A percentile compares a stretch with the other conserved stretches of the same genome.
Evolutionary conservation across 2,329 filamentous ascomycete species (phyloP).

Genomic region (Didymella keratinophila): DNA sequence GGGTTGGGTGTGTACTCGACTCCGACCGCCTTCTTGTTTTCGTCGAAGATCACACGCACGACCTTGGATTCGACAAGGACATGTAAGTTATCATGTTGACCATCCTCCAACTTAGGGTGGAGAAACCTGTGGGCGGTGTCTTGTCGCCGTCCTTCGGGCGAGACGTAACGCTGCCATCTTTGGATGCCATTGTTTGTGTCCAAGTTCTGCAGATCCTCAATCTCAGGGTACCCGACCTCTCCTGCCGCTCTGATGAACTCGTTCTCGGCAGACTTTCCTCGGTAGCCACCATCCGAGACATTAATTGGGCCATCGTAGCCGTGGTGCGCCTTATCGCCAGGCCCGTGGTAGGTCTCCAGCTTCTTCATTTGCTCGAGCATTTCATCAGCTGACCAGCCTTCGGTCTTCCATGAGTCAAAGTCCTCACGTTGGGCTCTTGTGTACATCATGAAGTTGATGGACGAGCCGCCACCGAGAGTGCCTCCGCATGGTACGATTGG

Average conservation of each 20-base stretch:
- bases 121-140: slow-evolving; percentile 65
- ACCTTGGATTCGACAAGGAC: slow-evolving; percentile 66
- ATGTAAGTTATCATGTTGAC: slow-evolving; percentile 65
- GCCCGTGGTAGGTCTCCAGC: slow-evolving; percentile 65
- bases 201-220: slow-evolving; percentile 63
- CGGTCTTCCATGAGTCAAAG: slow-evolving; percentile 62
- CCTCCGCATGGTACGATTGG: slow-evolving; percentile 55
- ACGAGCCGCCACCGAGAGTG: slow-evolving; percentile 67
- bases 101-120: slow-evolving; percentile 60
- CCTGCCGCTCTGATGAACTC: slow-evolving; percentile 61
- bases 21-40: slow-evolving; percentile 63
- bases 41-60: slow-evolving; percentile 62
- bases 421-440: slow-evolving; percentile 57
- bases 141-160: slow-evolving; percentile 62
- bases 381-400: slow-evolving; percentile 62
- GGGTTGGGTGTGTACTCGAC: slow-evolving; percentile 65
- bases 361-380: slow-evolving; percentile 64
- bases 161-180: slow-evolving; percentile 60
- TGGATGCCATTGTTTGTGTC: slow-evolving; percentile 54
- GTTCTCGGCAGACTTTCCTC: slow-evolving; percentile 52
- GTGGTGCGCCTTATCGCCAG: slow-evolving; percentile 57
- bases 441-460: slow-evolving; percentile 55
- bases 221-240: slow-evolving; percentile 60
- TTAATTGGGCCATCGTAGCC: slow-evolving; percentile 64
- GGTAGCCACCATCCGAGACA: slow-evolving; percentile 61